Base-by-base conservation (phyloP, 2,329 filamentous ascomycete species). In the Hypoxylon sp. region DNA sequence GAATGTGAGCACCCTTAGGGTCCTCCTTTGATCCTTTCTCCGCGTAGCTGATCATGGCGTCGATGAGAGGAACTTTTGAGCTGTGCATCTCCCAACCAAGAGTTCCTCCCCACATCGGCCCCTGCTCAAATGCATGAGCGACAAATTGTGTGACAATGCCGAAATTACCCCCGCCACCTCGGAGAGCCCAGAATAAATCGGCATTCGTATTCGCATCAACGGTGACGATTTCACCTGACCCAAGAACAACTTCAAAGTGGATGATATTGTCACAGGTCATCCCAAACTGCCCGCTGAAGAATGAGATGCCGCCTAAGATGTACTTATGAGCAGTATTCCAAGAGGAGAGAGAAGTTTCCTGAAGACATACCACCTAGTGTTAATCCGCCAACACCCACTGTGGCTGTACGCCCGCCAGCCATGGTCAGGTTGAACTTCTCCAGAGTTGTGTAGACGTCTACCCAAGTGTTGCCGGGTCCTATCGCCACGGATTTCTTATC, bases 341-440 rank as follows among this genome's bases (percentile, higher is more conserved):
- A n/a, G 8, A n/a, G 7, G 10, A 24, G 42, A 6, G 7, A 21
- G 2, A 1, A 35, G 13, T 19, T n/a, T 27, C 10, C 27, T 27
- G 27, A n/a, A 37, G 42, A 58, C 66, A 1, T 65, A 65, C 68
- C 72, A 15, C 80, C 80, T 1, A 82, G 72, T 15, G 80, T 56
- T 35, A 82, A 75, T 2, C 82, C 82, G 3, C 78, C 76, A 19
- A 82, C 80, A 13, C 81, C 81, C 19, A 82, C 79, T 1, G 72
- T 72, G 1, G 77, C 74, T 31, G 79, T 72, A 42, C 82, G 75
- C 3, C 80, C 81, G 3, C 82, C 82, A 2, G 77, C 72, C 27
- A 80, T 78, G 2, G 78, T 73, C 4, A 81, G 55, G 5, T 74
- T 75, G n/a, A 78, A 53, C 2, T 71, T 48, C 17, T 80, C 78